These are phyloP conservation scores for Cladosporium sp. DNA, from an alignment of 2,329 filamentous ascomycete genomes.

Conservation along the genomic window DNA sequence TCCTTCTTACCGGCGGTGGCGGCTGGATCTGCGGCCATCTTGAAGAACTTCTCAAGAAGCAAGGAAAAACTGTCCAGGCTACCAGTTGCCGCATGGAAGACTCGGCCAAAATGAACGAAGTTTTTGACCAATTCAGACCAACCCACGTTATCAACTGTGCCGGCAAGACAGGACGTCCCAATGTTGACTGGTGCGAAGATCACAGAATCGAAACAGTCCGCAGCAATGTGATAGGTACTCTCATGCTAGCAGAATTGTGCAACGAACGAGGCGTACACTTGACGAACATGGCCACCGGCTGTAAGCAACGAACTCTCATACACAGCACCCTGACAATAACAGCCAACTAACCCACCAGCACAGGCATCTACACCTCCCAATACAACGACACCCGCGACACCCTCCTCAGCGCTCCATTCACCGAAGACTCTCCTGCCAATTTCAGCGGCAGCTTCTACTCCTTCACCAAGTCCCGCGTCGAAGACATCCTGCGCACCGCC, in stretches of 20 bases:
- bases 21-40: slow-evolving; percentile 63
- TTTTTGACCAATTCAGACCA: slow-evolving; percentile 57
- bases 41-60: slow-evolving; percentile 52
- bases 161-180: slow-evolving; percentile 62
- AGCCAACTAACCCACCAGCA: background rate
- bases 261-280: slow-evolving; percentile 56
- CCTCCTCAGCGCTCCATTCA: slow-evolving; percentile 57
- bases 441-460: slow-evolving; percentile 67
- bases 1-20: slow-evolving; percentile 62
- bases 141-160: slow-evolving; percentile 65
- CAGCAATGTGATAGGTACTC: slow-evolving; percentile 62
- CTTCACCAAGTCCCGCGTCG: slow-evolving; percentile 61
- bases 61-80: slow-evolving; percentile 58
- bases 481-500: slow-evolving; percentile 59
- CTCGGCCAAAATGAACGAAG: slow-evolving; percentile 52
- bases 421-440: slow-evolving; percentile 60
- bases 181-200: slow-evolving; percentile 69
- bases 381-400: slow-evolving; percentile 47
- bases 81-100: slow-evolving; percentile 65
- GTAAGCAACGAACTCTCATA: slow-evolving; percentile 32
- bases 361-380: slow-evolving; percentile 25
- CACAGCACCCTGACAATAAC: background rate
- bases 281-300: slow-evolving; percentile 65
- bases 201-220: slow-evolving; percentile 64
- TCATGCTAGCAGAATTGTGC: slow-evolving; percentile 62